phyloP scores from a whole-genome alignment of 2,329 filamentous ascomycete genomes.

The Trichoderma endophyticum region DNA sequence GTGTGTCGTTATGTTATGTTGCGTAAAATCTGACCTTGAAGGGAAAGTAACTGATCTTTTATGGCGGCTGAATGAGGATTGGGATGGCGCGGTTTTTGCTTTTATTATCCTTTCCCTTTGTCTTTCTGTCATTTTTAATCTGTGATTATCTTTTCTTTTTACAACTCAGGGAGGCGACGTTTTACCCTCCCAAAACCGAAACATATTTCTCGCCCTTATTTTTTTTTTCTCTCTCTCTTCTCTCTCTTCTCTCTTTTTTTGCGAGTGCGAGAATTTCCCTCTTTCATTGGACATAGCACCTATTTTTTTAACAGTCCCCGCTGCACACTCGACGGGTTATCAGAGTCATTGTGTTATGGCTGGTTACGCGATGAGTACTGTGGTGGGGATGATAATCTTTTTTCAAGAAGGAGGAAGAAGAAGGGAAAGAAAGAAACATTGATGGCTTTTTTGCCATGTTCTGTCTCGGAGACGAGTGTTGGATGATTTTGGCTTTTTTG shows the following conservation, averaged over 20 bases:
- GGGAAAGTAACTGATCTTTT: conserved; percentile 8
- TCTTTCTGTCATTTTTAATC: conserved; percentile 11
- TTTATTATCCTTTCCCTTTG: conserved; percentile 9
- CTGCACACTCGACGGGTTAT: not conserved
- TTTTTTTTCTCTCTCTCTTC: not conserved
- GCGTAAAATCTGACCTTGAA: conserved; percentile 16
- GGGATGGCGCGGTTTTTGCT: conserved; percentile 17
- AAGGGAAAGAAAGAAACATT: not conserved
- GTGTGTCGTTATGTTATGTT: conserved; percentile 8
- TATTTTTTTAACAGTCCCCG: not conserved
- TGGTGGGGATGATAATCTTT: not conserved
- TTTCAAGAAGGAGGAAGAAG: not conserved
- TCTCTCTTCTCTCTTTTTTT: not conserved
- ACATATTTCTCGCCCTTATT: not conserved
- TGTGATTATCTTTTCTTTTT: conserved; percentile 14
- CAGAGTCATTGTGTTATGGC: not conserved
- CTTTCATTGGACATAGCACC: conserved; percentile 14
- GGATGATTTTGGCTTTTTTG: not conserved
- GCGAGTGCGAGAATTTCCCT: not conserved
- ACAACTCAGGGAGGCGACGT: conserved; percentile 2
- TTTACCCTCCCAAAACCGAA: not conserved
- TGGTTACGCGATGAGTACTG: not conserved
- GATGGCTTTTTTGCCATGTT: not conserved
- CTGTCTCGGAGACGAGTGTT: not conserved
- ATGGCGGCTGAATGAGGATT: conserved; percentile 16